A percentile compares a stretch with the other conserved stretches of the same genome.
These are phyloP conservation scores for Phytophthora cajani DNA, from an alignment of 352 stramenopile genomes.

Conservation along the genomic window DNA sequence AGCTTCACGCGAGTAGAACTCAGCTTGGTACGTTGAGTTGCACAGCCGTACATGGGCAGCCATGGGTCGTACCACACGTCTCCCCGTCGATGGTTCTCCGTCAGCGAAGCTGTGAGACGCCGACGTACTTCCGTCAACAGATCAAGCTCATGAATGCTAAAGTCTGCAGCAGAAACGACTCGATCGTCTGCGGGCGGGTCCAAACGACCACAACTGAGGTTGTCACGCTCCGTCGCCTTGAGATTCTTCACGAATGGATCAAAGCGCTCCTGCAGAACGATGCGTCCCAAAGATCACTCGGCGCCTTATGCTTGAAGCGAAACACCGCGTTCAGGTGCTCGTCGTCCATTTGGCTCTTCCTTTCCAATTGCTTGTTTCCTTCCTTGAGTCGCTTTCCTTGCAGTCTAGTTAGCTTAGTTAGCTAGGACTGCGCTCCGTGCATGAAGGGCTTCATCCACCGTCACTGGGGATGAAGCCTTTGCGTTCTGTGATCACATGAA, in stretches of 20 bases:
- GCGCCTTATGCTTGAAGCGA: slow-evolving; percentile 51
- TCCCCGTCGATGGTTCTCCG: slow-evolving; percentile 11
- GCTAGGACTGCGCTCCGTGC: too few species aligned
- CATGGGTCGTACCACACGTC: slow-evolving; percentile 46
- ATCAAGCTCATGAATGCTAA: slow-evolving; percentile 37
- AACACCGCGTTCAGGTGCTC: slow-evolving; percentile 47
- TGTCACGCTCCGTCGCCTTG: slow-evolving; percentile 4
- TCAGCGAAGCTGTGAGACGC: slow-evolving; percentile 9
- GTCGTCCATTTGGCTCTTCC: too few species aligned
- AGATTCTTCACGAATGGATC: slow-evolving; percentile 26
- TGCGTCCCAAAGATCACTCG: slow-evolving; percentile 36
- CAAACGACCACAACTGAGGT: slow-evolving; percentile 10
- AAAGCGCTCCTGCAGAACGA: slow-evolving; percentile 32
- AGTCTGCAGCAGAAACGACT: slow-evolving; percentile 21
- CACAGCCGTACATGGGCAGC: slow-evolving; percentile 58
- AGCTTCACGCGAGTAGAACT: slow-evolving; percentile 30
- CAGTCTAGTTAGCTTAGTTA: too few species aligned
- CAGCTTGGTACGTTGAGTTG: slow-evolving; percentile 41
- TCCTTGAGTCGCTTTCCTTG: too few species aligned
- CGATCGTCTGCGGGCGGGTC: slow-evolving; percentile 33
- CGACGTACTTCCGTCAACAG: slow-evolving; percentile 19
- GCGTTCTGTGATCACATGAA: too few species aligned
- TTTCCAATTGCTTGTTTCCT: too few species aligned
- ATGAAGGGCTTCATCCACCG: too few species aligned
- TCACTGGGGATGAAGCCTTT: too few species aligned